Base-by-base conservation (phyloP, 2,329 filamentous ascomycete genomes). In the Fusarium temperatum region DNA sequence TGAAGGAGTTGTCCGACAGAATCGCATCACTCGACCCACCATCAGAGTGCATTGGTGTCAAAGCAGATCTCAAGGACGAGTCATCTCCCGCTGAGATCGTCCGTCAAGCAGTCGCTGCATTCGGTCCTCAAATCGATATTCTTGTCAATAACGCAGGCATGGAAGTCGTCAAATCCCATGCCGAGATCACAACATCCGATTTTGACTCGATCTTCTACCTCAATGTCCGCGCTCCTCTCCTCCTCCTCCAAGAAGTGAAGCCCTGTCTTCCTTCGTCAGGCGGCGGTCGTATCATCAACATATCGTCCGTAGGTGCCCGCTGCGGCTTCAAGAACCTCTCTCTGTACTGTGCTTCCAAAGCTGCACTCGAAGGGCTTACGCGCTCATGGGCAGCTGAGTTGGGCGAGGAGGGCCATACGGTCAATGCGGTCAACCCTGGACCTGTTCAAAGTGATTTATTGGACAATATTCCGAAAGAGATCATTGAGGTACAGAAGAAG, bases 341-440 rank as follows among this genome's bases (percentile, higher is more conserved):
- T 2, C 38, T 73, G 2, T 73, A 73, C 22, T 73, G 71, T 28
- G 63, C 71, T 6, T 74, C 71, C 2, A 73, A 73, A 28, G 70
- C 71, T 13, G 71, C 71, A 15, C 32, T 73, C 2, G 71, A 73
- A 39, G 71, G 74, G 5, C 30, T 91, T 62, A 92, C 90, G 15
- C 82, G 89, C 12, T 86, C 83, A 50, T 89, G 89, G 85, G 90
- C 90, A 1, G 83, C 84, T 0, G 90, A 92, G 79, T 22, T 73
- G 14, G 71, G 71, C 6, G 77, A 69, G 8, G 80, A 85, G 65
- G 89, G 89, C 1, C 88, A 88, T 66, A 91, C 89, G 1, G 89
- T 90, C 32, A 92, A 92, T 72, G 84, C 85, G 1, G 86, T 92
- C 6, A 87, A 86, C 26, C 89, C 89, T 0, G 90, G 90, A 0